Percentiles rank a stretch among this genome's conserved stretches.
Conservation (phyloP, 257 asterid species). For the Craterostigma plantagineum region DNA sequence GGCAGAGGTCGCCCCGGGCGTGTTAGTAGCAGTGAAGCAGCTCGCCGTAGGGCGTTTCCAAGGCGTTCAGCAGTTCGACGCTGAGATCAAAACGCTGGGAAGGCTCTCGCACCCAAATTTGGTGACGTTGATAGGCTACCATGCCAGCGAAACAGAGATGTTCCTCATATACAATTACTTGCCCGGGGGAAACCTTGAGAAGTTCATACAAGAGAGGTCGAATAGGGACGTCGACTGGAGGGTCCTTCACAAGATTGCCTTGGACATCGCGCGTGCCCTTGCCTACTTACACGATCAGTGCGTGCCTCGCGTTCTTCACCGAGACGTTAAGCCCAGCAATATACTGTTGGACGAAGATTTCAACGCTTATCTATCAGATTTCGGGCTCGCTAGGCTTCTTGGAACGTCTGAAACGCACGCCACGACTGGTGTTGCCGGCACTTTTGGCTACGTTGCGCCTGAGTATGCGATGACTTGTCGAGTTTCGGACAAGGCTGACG, state of each 20-base stretch:
- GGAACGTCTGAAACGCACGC: constrained; percentile 90
- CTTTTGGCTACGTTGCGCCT: constrained; percentile 86
- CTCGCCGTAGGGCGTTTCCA: constrained; percentile 21
- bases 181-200: constrained; percentile 26
- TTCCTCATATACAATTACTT: constrained; percentile 26
- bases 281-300: constrained; percentile 90
- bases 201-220: constrained; percentile 19
- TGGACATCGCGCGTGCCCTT: constrained; percentile 78
- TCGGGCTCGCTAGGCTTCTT: constrained; percentile 66
- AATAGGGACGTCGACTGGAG: constrained; percentile 11
- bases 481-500: constrained; percentile 88
- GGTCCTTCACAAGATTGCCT: constrained; percentile 35
- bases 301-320: constrained; percentile 83
- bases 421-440: constrained; percentile 84
- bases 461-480: constrained; percentile 95
- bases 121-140: constrained; percentile 26
- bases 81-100: constrained; percentile 23
- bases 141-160: constrained; percentile 16
- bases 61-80: constrained; percentile 24
- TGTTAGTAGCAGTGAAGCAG: constrained; percentile 21
- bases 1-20: constrained; percentile 19
- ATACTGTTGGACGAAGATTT: constrained; percentile 65
- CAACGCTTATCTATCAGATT: constrained; percentile 72
- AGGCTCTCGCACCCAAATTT: constrained; percentile 19
- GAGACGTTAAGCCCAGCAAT: constrained; percentile 89